Evolutionary conservation across 768 basidiomycete species (phyloP).

Genomic region (Leccinum olivaceopallidum): DNA sequence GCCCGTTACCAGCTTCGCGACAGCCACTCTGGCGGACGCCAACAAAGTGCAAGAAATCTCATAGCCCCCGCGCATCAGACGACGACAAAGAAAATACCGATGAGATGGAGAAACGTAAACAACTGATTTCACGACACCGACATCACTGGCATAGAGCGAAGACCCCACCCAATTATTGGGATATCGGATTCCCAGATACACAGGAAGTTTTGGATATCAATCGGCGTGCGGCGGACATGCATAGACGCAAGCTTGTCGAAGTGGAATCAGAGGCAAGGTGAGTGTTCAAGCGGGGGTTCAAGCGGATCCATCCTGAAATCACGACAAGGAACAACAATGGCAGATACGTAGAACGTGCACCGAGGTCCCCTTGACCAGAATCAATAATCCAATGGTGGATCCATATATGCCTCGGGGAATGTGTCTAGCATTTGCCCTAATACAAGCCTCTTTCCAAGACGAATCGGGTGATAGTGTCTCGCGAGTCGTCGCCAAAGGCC

Average conservation of each 20-base stretch:
- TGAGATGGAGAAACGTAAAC: constrained; percentile 54
- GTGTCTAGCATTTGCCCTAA: constrained; percentile 49
- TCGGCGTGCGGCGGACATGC: constrained; percentile 68
- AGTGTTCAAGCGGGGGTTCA: constrained; percentile 23
- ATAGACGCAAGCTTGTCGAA: constrained; percentile 57
- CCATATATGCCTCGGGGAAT: constrained; percentile 37
- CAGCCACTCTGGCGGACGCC: constrained; percentile 78
- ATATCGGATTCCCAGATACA: constrained; percentile 86
- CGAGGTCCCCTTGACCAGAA: constrained; percentile 15
- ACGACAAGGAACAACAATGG: constrained; percentile 21
- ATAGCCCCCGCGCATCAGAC: constrained; percentile 2
- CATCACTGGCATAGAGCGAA: constrained; percentile 66
- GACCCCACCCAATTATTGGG: constrained; percentile 89
- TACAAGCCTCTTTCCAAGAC: constrained; percentile 49
- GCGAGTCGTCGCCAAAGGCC: constrained; percentile 51
- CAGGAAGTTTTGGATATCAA: constrained; percentile 83
- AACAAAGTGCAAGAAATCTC: constrained; percentile 31
- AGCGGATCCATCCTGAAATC: neutral
- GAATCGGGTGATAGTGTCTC: constrained; percentile 59
- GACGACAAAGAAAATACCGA: constrained; percentile 34
- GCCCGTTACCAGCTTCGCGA: constrained; percentile 67
- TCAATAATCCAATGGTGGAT: constrained; percentile 9
- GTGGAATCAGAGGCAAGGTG: constrained; percentile 62
- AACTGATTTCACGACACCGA: constrained; percentile 71
- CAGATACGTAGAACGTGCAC: constrained; percentile 29